phyloP scores from a whole-genome alignment of 805 yeast genomes.

The Spencermartinsiella europaea region DNA sequence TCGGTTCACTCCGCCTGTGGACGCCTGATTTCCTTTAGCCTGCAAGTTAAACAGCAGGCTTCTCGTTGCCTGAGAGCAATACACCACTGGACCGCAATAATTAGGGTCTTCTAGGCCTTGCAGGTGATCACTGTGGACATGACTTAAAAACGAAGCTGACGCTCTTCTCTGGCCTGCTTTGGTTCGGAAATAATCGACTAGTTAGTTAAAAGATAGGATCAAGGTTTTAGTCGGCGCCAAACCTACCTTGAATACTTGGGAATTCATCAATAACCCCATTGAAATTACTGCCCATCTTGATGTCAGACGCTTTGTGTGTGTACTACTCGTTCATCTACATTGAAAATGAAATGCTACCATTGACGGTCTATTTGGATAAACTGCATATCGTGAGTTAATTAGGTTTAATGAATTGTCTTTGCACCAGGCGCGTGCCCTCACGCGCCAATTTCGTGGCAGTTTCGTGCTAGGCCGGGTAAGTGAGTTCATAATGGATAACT shows the following conservation, averaged over 20 bases:
- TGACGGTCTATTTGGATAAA: too few species aligned
- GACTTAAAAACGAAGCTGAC: constrained; percentile 40
- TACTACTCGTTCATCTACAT: too few species aligned
- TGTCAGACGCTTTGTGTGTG: neutral
- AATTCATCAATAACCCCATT: constrained; percentile 44
- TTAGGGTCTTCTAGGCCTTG: constrained; percentile 38
- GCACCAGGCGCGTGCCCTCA: too few species aligned
- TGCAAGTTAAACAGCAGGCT: constrained; percentile 13
- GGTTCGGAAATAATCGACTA: constrained; percentile 31
- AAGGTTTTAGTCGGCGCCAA: neutral
- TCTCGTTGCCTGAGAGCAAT: constrained; percentile 44
- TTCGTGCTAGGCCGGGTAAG: too few species aligned
- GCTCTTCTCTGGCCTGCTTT: constrained; percentile 19
- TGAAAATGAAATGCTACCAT: too few species aligned
- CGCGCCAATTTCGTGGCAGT: too few species aligned
- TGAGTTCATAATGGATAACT: too few species aligned
- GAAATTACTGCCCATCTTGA: constrained; percentile 29
- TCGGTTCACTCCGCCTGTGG: neutral
- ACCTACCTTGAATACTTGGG: constrained; percentile 42
- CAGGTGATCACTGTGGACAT: constrained; percentile 52
- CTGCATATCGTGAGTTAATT: too few species aligned
- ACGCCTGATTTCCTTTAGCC: constrained; percentile 3
- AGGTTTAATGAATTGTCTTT: too few species aligned
- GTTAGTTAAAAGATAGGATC: neutral
- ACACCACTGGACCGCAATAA: constrained; percentile 39